Evolutionary conservation across 805 yeast species (phyloP), one percentile per base, ranked within the genome.

Genomic region (Spathaspora sp.): DNA sequence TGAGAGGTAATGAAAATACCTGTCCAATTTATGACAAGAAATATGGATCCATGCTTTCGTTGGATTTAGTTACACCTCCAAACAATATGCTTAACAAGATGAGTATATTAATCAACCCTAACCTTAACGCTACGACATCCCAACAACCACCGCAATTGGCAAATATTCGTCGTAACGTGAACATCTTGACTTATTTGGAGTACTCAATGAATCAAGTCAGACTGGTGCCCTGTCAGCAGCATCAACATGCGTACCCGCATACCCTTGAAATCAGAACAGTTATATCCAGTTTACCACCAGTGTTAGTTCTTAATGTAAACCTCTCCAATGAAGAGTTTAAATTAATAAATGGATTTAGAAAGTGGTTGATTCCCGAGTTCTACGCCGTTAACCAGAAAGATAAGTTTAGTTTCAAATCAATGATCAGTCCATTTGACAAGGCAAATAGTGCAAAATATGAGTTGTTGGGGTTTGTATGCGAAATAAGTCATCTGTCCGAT

Each of bases 381-480:
- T 84, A 77, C 59, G 63, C 67, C 2, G 49, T 47, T 3, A 52
- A 45, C 18, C 47, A 45, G 19, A 35, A 35, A n/a, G 39, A 50
- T 9, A 54, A 53, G 9, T 77, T 78, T 2, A 66, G 68, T 5
- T 59, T 81, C 50, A 72, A 72, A 47, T 63, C 72, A 5, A 63
- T 62, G 28, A 56, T 65, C 5, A 63, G 69, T 11, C 66, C 63
- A 35, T 54, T 57, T 50, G 57, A 55, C 35, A 65, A 52, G 32
- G 48, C 39, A 10, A 29, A 47, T 32, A 61, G 66, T 2, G 66
- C 67, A 19, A 80, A 78, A 58, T 88, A 85, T 63, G 86, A 85
- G 52, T 65, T 88, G 32, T 71, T 78, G 47, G 93, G 93, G 0
- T 85, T 78, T 59, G 88, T 87, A 18, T 87, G 89, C 42, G 86